Evolutionary conservation across 2,329 filamentous ascomycete genomes (phyloP), one percentile per base, ranked within the genome.

Genomic region (Fusarium palustre): DNA sequence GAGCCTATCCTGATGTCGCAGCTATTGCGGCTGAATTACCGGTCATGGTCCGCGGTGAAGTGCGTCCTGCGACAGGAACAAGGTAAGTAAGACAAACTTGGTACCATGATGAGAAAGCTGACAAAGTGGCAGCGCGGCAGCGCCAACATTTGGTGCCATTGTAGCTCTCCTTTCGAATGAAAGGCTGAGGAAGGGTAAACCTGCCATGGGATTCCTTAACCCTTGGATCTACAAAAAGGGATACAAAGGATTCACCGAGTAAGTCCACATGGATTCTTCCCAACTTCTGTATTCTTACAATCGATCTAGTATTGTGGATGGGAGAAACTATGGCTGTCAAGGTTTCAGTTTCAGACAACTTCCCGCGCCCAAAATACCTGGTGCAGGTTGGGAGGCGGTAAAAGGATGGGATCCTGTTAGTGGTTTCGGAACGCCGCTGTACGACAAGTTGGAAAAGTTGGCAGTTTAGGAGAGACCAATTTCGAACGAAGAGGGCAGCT

Each of bases 141-240:
- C 87, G 1, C 91, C 91, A 0, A 81, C 88, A 1, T 85, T 90
- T 50, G 89, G 90, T 0, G 85, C 84, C 16, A 84, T 93, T 66
- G 80, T 93, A 49, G 83, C 86, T 1, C 82, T 91, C 38, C 77
- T 93, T 52, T 92, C 92, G 74, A 87, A 89, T 62, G 85, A 86
- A 24, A 82, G 89, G 33, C 77, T 91, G 48, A 79, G 84, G 18
- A 79, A 80, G n/a, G 86, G 86, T 2, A 84, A 84, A 74, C 76
- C 83, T 9, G 73, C 80, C 0, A 77, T 90, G 71, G 88, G 88
- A 2, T 90, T 89, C 72, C 76, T 90, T 28, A 90, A 90, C 75
- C 87, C 88, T 2, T 88, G 86, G 84, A 77, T 90, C 18, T 90
- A 90, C 69, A 73, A 75, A 11, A 60, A 72, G 25, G 78, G 76